Percentiles rank a stretch among this genome's conserved stretches.
Evolutionary conservation across 331 rosid genomes (phyloP).

Genomic region (Malus hybrid): DNA sequence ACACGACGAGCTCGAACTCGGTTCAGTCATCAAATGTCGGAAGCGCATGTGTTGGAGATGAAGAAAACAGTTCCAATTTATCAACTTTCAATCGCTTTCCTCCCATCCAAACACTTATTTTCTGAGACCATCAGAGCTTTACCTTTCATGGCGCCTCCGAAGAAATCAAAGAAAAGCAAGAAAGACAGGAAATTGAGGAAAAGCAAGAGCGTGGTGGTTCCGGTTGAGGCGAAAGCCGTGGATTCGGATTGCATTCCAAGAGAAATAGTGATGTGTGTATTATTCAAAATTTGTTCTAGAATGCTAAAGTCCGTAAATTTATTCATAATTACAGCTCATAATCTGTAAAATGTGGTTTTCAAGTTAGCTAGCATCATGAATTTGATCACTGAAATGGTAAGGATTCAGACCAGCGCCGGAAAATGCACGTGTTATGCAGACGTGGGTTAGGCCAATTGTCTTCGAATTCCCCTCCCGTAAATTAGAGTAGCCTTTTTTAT

Average conservation of each 20-base stretch:
- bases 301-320: not conserved
- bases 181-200: slow-evolving; percentile 51
- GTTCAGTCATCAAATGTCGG: not conserved
- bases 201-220: slow-evolving; percentile 34
- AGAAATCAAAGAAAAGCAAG: slow-evolving; percentile 65
- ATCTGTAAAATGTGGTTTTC: not conserved
- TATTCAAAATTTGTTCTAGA: not conserved
- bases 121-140: not conserved
- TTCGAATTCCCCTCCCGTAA: not conserved
- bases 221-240: slow-evolving; percentile 50
- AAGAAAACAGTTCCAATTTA: not conserved
- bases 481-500: too few relatives aligned
- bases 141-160: slow-evolving; percentile 56
- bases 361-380: not conserved
- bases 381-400: not conserved
- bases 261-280: not conserved
- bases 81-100: not conserved
- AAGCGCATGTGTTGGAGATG: not conserved
- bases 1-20: not conserved
- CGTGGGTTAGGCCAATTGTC: not conserved
- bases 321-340: not conserved
- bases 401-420: not conserved
- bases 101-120: not conserved
- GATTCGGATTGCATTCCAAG: slow-evolving; percentile 44
- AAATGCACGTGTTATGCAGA: not conserved